Evolutionary conservation across 2,329 filamentous ascomycete genomes (phyloP), one percentile per base, ranked within the genome.

Genomic region (Pestalotiopsis sp.): DNA sequence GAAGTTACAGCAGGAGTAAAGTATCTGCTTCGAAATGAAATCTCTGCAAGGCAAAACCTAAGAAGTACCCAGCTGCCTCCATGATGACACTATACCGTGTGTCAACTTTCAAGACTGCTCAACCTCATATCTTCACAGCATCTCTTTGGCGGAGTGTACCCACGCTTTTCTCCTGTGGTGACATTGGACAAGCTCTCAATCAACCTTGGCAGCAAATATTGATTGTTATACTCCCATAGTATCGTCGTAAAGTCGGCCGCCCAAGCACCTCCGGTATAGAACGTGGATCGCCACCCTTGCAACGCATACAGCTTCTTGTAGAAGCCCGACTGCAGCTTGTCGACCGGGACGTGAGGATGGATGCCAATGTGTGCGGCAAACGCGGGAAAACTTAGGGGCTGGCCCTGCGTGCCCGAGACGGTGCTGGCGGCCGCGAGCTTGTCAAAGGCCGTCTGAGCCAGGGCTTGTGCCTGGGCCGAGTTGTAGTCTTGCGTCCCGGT

Each of bases 211-310:
- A 79, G 41, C 9, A 79, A 52, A 1, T 73, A 65, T 58, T 70
- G 39, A 65, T 79, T 75, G 64, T 78, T 79, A 68, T 75, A 79
- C 25, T 74, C 73, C 79, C 79, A 81, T 13, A 81, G 52, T 5
- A 77, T 72, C 1, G 78, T 74, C 52, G 76, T 73, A 64, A 79
- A 79, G 65, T 80, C 76, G 20, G 72, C 73, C 4, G 74, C 68
- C 68, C 75, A 81, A 1, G 78, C 75, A 3, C 72, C 80, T 0
- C 80, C 81, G 0, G 82, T 82, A 67, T 79, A 83, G 73, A 76
- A 84, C 1, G 81, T 84, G n/a, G 75, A 78, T 11, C 75, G 72
- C 41, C 75, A 70, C 2, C 81, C 81, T 72, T 84, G 81, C 25
- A 83, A 72, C 0, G 72, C 75, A 52, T 82, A 80, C 49, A 80